Conservation (phyloP, 768 basidiomycete genomes). For the Boletus patriciae region DNA sequence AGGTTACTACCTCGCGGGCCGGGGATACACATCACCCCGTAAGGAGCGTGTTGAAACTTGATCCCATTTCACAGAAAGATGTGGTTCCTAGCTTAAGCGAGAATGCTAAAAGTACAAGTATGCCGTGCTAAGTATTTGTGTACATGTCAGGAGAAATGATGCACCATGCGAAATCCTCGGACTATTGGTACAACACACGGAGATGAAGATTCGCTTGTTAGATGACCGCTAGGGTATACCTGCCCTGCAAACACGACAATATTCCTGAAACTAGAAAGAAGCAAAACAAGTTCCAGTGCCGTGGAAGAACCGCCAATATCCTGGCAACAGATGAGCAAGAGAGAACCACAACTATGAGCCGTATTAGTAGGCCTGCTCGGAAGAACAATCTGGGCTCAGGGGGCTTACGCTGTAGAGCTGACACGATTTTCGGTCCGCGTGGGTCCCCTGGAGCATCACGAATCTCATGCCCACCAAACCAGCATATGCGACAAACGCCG, state of each 20-base stretch:
- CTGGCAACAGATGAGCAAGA: conserved; percentile 31
- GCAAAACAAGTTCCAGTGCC: conserved; percentile 12
- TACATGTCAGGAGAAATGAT: neutral
- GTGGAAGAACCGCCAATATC: conserved; percentile 31
- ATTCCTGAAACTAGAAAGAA: neutral
- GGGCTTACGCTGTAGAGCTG: conserved; percentile 32
- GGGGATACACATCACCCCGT: neutral
- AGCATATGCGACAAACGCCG: conserved; percentile 27
- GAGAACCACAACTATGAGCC: conserved; percentile 32
- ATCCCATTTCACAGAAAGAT: neutral
- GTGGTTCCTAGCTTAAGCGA: no score
- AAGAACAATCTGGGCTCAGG: neutral
- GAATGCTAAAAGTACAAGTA: neutral
- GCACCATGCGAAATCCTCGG: neutral
- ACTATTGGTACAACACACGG: conserved; percentile 11
- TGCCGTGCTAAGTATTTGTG: neutral
- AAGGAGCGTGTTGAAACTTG: neutral
- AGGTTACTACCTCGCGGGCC: neutral
- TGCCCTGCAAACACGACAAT: conserved; percentile 13
- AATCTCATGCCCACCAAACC: conserved; percentile 27
- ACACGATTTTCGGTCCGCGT: conserved; percentile 31
- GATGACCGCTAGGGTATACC: neutral
- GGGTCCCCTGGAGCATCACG: conserved; percentile 19
- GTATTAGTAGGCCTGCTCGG: neutral
- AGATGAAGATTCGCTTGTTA: neutral